A percentile compares a stretch with the other conserved stretches of the same genome.
phyloP scores from a whole-genome alignment of 2,329 filamentous ascomycete genomes.

The Venturiaceae sp. region DNA sequence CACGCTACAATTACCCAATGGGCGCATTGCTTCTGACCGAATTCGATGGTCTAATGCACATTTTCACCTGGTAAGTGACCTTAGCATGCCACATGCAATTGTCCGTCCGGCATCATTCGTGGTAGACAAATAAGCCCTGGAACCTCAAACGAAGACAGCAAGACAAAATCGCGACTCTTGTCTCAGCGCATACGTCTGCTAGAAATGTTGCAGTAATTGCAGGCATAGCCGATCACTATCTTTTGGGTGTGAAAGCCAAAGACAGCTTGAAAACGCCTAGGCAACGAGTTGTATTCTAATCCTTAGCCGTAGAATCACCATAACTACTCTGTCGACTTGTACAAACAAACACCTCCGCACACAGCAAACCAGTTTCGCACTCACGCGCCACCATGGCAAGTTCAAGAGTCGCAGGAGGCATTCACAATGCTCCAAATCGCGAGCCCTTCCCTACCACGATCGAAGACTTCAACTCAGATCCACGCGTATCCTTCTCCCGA shows the following conservation, averaged over 20 bases:
- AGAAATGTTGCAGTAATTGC: not conserved
- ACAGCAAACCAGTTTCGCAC: too few relatives aligned
- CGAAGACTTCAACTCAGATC: constrained; percentile 14
- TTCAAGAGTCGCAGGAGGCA: too few relatives aligned
- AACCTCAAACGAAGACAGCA: too few relatives aligned
- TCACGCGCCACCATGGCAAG: too few relatives aligned
- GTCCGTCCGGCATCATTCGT: not conserved
- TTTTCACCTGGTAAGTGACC: not conserved
- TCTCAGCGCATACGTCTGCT: not conserved
- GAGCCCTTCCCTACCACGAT: constrained; percentile 11
- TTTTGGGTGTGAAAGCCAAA: not conserved
- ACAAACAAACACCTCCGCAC: too few relatives aligned
- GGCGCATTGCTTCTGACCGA: not conserved
- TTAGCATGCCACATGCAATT: not conserved
- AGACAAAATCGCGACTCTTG: not conserved
- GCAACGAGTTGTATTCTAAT: too few relatives aligned
- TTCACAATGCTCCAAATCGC: not conserved
- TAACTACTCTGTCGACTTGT: too few relatives aligned
- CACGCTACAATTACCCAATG: not conserved
- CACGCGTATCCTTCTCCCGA: constrained; percentile 76
- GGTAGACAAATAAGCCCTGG: not conserved
- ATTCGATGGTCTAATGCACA: not conserved
- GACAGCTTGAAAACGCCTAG: not conserved
- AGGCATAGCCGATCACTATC: not conserved
- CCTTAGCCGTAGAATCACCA: too few relatives aligned